These are phyloP conservation scores for Coccomyxa subellipsoidea DNA, from an alignment of 163 green algal species.

Conservation along the genomic window DNA sequence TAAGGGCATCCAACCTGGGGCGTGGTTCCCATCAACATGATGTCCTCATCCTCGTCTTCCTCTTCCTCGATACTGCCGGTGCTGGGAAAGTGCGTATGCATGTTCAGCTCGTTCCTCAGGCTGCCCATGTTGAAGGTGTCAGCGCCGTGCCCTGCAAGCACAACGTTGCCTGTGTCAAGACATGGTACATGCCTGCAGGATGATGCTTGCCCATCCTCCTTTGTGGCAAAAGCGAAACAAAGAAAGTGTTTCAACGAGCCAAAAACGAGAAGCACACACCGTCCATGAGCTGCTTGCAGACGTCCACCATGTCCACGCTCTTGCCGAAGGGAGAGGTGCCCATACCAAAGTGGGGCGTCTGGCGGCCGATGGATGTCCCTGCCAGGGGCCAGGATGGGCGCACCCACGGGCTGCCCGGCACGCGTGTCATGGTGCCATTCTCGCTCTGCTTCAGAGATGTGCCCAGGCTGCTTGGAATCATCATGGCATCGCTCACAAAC, in stretches of 20 bases:
- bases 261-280: no score
- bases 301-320: constrained; percentile 77
- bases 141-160: neutral
- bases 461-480: constrained; percentile 12
- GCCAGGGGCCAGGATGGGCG: neutral
- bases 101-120: constrained; percentile 37
- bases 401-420: neutral
- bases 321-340: constrained; percentile 61
- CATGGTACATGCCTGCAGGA: no score
- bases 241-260: no score
- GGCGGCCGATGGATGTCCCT: constrained; percentile 1
- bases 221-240: no score
- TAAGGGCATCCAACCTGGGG: constrained; percentile 28
- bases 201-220: no score
- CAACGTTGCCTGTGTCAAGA: no score
- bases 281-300: constrained; percentile 69
- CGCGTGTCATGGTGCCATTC: neutral
- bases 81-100: neutral
- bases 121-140: constrained; percentile 56
- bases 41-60: constrained; percentile 45
- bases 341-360: constrained; percentile 12
- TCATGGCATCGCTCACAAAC: constrained; percentile 29
- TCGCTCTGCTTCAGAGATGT: neutral
- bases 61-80: constrained; percentile 12
- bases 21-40: constrained; percentile 60